These are phyloP conservation scores for Conticribra guillardii DNA, from an alignment of 108 stramenopile genomes.

Conservation along the genomic window DNA sequence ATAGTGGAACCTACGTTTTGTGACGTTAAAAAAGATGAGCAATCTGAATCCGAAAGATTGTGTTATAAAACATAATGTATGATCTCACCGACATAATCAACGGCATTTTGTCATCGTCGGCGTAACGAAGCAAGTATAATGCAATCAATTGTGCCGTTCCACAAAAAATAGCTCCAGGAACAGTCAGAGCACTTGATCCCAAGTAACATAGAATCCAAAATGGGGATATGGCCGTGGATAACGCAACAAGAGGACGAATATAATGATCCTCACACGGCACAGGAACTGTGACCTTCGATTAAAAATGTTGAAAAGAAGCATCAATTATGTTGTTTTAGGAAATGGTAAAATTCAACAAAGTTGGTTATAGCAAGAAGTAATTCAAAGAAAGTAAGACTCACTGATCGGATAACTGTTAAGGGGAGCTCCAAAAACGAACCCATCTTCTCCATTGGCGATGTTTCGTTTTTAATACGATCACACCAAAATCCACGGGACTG, in stretches of 20 bases:
- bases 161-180: slow-evolving; percentile 5
- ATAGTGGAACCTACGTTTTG: slow-evolving; percentile 31
- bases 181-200: slow-evolving; percentile 33
- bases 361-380: no score
- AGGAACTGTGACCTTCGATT: slow-evolving; percentile 34
- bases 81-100: slow-evolving; percentile 31
- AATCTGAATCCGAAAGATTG: not conserved
- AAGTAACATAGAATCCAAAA: slow-evolving; percentile 48
- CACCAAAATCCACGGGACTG: slow-evolving; percentile 11
- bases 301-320: not conserved
- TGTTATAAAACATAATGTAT: not conserved
- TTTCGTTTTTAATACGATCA: slow-evolving; percentile 17
- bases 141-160: slow-evolving; percentile 10
- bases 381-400: slow-evolving; percentile 14
- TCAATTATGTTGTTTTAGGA: not conserved
- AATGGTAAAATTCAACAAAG: no score
- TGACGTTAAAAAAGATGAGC: not conserved
- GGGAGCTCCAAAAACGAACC: slow-evolving; percentile 36
- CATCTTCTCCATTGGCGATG: slow-evolving; percentile 29
- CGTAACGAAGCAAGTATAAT: slow-evolving; percentile 34
- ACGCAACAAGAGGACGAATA: slow-evolving; percentile 39
- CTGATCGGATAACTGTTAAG: slow-evolving; percentile 24
- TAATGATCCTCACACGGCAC: slow-evolving; percentile 51
- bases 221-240: slow-evolving; percentile 40
- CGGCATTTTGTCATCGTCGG: slow-evolving; percentile 41